Evolutionary conservation across 345 rosid genomes (phyloP), one percentile per base, ranked within the genome.

Genomic region (Clarkia xantiana): DNA sequence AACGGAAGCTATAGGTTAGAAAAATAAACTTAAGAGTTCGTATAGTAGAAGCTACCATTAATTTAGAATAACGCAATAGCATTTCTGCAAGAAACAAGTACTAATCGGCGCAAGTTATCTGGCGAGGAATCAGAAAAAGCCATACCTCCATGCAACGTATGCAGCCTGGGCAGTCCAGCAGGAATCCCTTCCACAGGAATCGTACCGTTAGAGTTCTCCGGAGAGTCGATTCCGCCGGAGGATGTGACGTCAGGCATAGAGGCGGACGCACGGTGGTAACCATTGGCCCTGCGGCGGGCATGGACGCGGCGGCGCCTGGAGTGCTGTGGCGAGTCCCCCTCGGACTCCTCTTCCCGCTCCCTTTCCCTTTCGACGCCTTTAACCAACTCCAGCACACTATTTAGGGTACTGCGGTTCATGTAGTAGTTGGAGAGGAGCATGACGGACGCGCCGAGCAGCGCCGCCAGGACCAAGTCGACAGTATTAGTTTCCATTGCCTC

Each of bases 381-480:
- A 6, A 95, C 91, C 57, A 90, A 80, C 73, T 93, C 99, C 34
- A 93, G 86, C 22, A 93, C 62, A 73, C 84, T 94, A 58, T 62
- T 78, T 25, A 93, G 82, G 53, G 96, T 90, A 76, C 87, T 93
- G 49, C 91, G 72, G 67, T 93, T 96, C 97, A 84, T 82, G 60
- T 69, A 82, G 52, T 82, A 82, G 2, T 95, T 95, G 22, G 97
- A 93, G 8, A 87, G 90, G 0, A 95, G 97, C 20, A 87, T 95
- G 22, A 87, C 58, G 29, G 99, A 93, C 41, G 97, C 97, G 65
- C 99, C 97, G 0, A 93, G 77, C 18, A 93, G 80, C 60, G 99
- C 97, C 75, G 99, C 97, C 70, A 87, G 77, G 64, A 96, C 95
- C 14, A 93, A 76, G 61, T 87, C 94, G 51, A 77, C 48, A 49